These are phyloP conservation scores for Pelargonium fulgidum DNA, from an alignment of 441 rosid genomes.

Conservation along the genomic window DNA sequence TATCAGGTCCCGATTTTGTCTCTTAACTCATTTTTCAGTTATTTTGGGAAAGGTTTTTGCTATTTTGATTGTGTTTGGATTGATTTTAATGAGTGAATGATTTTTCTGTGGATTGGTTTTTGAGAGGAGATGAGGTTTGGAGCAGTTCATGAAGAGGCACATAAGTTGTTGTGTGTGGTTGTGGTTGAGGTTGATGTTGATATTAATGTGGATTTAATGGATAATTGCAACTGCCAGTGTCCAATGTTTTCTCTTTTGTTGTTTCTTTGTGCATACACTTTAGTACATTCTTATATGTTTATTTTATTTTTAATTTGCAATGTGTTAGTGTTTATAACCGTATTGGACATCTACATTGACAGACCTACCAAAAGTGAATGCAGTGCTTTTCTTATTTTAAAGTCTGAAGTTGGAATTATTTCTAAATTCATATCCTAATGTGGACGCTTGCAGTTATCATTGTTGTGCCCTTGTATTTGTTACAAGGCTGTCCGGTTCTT, in stretches of 20 bases:
- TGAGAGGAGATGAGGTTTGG: too few species aligned
- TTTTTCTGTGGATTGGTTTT: too few species aligned
- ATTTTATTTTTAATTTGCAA: background rate
- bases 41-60: background rate
- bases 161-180: background rate
- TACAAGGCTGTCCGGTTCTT: background rate
- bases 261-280: too few species aligned
- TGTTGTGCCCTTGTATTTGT: background rate
- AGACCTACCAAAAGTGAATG: background rate
- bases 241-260: too few species aligned
- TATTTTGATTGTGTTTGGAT: background rate
- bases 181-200: background rate
- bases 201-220: background rate
- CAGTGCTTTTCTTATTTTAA: background rate
- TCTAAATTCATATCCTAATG: background rate
- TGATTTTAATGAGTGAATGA: background rate
- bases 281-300: background rate
- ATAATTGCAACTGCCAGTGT: too few species aligned
- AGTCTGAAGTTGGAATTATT: background rate
- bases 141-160: too few species aligned
- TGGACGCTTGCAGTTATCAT: background rate
- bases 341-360: background rate
- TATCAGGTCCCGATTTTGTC: conserved; percentile 38
- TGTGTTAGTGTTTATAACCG: background rate
- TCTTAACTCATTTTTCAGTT: background rate